Evolutionary conservation across 2,329 filamentous ascomycete species (phyloP).

Genomic region (Sporothrix schenckii): DNA sequence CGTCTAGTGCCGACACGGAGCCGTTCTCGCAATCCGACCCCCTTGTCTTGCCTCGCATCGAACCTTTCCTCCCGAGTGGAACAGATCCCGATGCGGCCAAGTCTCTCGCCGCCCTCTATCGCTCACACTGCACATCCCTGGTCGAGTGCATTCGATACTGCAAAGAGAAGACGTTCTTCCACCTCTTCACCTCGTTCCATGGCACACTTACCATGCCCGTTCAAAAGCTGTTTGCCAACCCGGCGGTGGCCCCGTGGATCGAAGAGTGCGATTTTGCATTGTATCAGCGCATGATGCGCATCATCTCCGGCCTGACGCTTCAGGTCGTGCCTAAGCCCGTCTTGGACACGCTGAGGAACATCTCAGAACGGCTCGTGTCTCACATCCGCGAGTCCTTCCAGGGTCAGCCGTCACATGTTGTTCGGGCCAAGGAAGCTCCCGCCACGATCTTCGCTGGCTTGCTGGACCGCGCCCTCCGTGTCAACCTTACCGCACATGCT

Average conservation of each 20-base stretch:
- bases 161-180: slow-evolving; percentile 95
- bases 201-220: slow-evolving; percentile 96
- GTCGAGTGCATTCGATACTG: slow-evolving; percentile 95
- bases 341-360: slow-evolving; percentile 81
- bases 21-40: slow-evolving; percentile 66
- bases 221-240: slow-evolving; percentile 84
- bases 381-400: slow-evolving; percentile 87
- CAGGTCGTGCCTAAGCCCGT: slow-evolving; percentile 90
- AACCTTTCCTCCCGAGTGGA: slow-evolving; percentile 74
- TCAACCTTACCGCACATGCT: slow-evolving; percentile 91
- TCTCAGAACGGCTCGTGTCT: slow-evolving; percentile 76
- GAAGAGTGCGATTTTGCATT: slow-evolving; percentile 93
- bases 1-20: slow-evolving; percentile 56
- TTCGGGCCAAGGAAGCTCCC: slow-evolving; percentile 83
- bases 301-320: slow-evolving; percentile 83
- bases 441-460: slow-evolving; percentile 87
- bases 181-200: slow-evolving; percentile 91
- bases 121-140: slow-evolving; percentile 91
- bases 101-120: slow-evolving; percentile 83
- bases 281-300: slow-evolving; percentile 95
- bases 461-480: slow-evolving; percentile 81
- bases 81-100: slow-evolving; percentile 87
- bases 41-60: slow-evolving; percentile 82
- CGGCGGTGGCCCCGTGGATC: slow-evolving; percentile 85
- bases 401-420: slow-evolving; percentile 79